Conservation (phyloP, 192 early-diverging fungal genomes). For the Umbelopsis vinacea region DNA sequence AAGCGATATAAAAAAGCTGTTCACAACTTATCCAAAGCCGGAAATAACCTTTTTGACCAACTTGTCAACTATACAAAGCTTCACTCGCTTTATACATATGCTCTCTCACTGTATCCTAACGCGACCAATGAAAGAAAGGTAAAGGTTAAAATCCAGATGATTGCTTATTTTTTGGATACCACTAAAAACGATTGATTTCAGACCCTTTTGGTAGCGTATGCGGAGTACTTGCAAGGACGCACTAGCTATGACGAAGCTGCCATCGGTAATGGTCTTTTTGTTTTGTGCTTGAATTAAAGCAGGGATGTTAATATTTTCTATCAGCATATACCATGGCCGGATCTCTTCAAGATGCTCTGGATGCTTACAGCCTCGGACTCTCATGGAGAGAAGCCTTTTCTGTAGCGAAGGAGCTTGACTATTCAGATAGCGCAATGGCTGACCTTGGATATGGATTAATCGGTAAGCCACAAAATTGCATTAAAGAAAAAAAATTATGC, state of each 20-base stretch:
- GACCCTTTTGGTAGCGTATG: constrained; percentile 57
- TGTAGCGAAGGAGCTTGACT: constrained; percentile 60
- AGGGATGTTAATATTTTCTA: constrained; percentile 2
- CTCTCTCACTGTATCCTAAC: constrained; percentile 58
- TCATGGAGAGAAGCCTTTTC: constrained; percentile 73
- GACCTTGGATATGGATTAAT: constrained; percentile 61
- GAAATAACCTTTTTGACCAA: constrained; percentile 56
- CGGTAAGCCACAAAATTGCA: constrained; percentile 30
- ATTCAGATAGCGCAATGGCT: constrained; percentile 48
- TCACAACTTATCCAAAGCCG: constrained; percentile 63
- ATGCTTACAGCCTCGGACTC: constrained; percentile 56
- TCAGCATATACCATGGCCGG: constrained; percentile 62
- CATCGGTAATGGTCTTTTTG: constrained; percentile 47
- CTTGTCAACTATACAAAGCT: constrained; percentile 63
- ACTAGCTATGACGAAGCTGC: constrained; percentile 71
- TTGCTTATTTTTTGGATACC: not conserved
- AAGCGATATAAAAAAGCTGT: constrained; percentile 71
- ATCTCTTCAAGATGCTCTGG: constrained; percentile 60
- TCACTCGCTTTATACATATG: constrained; percentile 68
- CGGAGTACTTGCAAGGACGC: constrained; percentile 59
- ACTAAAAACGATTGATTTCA: constrained; percentile 15
- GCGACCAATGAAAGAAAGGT: constrained; percentile 50
- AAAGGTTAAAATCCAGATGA: constrained; percentile 11
- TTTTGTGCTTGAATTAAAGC: not conserved
- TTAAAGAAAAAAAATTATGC: no score